Evolutionary conservation across 2,329 filamentous ascomycete species (phyloP).

Genomic region (Ophiostoma triangulosporum): DNA sequence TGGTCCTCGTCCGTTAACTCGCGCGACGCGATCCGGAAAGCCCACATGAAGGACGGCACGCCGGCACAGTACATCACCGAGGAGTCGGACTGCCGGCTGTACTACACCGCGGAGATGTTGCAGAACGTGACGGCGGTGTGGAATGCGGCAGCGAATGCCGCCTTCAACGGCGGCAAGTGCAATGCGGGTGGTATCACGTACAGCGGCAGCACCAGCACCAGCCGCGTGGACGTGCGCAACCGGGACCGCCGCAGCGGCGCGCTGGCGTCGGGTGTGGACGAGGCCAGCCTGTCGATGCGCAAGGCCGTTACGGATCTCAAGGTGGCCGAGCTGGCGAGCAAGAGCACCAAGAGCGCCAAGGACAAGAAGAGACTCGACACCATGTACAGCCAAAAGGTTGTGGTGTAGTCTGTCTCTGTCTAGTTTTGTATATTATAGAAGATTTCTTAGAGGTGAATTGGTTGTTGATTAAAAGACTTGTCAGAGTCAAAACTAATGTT

Average conservation of each 20-base stretch:
- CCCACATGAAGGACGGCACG: slow-evolving; percentile 24
- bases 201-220: not conserved
- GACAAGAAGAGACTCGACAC: slow-evolving; percentile 2
- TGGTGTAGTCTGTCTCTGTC: slow-evolving; percentile 1
- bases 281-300: slow-evolving; percentile 2
- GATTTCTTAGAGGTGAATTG: too few relatives aligned
- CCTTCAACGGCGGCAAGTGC: slow-evolving; percentile 17
- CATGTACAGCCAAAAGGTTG: slow-evolving; percentile 8
- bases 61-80: slow-evolving; percentile 37
- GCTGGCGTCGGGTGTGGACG: not conserved
- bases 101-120: slow-evolving; percentile 36
- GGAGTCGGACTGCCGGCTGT: slow-evolving; percentile 36
- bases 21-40: slow-evolving; percentile 25
- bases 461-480: too few relatives aligned
- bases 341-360: not conserved
- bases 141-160: slow-evolving; percentile 29
- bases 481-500: too few relatives aligned
- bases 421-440: not conserved
- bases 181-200: slow-evolving; percentile 6
- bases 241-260: not conserved
- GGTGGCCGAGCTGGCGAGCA: not conserved
- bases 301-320: slow-evolving; percentile 1
- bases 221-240: slow-evolving; percentile 1
- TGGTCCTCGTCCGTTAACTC: slow-evolving; percentile 21
- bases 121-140: slow-evolving; percentile 32